Evolutionary conservation across 164 flowering plant genomes (phyloP), one percentile per base, ranked within the genome.

Genomic region (Liquidambar formosana): DNA sequence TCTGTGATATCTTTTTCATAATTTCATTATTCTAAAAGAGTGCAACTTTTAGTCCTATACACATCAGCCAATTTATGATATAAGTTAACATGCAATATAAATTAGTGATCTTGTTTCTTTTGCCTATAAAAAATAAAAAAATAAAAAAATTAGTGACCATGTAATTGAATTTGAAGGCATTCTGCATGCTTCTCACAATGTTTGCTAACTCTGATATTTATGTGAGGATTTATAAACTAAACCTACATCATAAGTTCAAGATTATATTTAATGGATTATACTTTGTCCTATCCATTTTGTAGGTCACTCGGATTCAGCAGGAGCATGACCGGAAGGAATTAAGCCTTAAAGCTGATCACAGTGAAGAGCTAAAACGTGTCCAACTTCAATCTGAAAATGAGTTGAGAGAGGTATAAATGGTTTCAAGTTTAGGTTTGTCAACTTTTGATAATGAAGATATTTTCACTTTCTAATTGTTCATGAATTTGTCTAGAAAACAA

Each of bases 331-430:
- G 66, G 48, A 85, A 80, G 75, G 91, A 86, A 76, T 61, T 51
- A 19, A 73, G 49, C 72, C 82, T 88, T 57, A 82, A 78, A 71
- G 82, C 82, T 60, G 78, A 80, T 26, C 88, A 89, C 67, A 66
- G 38, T 56, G 89, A 88, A 72, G 96, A 91, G 73, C 65, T 86
- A 65, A 84, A 81, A 67, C 79, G 78, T 62, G 45, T 78, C 25
- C 82, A 87, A 59, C 81, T 84, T 74, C 84, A 85, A 69, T 83
- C 88, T 77, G 97, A 94, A 79, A 82, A 70, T 72, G 92, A 88
- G 65, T 56, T 92, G 74, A 85, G 82, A 79, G 93, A 92, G 93
- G 99, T 92, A 71, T 19, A 51, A 25, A 15, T 25, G 45, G 45
- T 49, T 49, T 65, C 10, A 52, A 44, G 10, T 60, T 59, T 70